Conservation (phyloP, 345 rosid species). For the Pelargonium nanum region DNA sequence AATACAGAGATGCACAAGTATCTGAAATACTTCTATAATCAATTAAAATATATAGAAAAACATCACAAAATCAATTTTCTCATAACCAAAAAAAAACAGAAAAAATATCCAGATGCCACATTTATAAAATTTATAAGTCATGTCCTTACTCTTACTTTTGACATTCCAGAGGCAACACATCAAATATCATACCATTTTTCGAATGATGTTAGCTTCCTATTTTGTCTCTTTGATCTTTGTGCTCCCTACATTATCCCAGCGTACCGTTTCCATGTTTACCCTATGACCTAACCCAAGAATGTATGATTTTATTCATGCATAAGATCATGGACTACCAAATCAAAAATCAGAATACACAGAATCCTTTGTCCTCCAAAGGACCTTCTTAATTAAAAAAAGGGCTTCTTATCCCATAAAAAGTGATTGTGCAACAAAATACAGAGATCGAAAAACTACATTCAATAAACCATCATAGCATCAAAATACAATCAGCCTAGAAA, state of each 20-base stretch:
- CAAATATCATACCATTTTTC: neutral
- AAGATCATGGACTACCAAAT: too few relatives aligned
- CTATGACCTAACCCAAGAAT: neutral
- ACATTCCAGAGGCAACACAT: neutral
- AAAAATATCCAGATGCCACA: neutral
- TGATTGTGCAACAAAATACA: neutral
- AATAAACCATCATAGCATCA: too few relatives aligned
- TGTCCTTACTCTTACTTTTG: neutral
- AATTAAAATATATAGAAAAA: too few relatives aligned
- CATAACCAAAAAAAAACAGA: neutral
- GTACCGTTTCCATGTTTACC: neutral
- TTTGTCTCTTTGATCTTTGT: neutral
- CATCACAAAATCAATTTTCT: neutral
- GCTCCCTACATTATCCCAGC: neutral
- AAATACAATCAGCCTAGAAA: too few relatives aligned
- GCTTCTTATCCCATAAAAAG: neutral
- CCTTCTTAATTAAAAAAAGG: neutral
- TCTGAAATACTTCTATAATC: neutral
- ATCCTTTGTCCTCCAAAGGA: neutral
- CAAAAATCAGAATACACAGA: neutral
- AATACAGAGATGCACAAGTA: neutral
- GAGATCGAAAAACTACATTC: neutral
- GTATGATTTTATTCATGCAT: neutral
- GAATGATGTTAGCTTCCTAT: neutral
- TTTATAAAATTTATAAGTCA: neutral